Conservation (phyloP, 2,329 filamentous ascomycete genomes). For the Ascochyta clinopodiicola region DNA sequence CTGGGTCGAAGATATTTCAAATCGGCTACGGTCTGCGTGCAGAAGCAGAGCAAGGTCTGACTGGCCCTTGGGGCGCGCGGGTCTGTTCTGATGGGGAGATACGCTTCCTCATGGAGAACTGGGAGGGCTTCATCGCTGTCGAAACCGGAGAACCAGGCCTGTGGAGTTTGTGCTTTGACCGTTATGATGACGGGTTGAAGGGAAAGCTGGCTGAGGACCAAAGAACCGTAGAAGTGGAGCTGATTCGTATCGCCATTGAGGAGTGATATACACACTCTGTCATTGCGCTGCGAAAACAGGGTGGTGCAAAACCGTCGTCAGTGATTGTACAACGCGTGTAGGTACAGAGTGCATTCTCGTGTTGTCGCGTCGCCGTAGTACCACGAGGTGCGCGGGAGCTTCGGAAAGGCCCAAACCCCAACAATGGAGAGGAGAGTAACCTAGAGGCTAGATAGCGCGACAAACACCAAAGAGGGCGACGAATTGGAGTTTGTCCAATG, state of each 20-base stretch:
- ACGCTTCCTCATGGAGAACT: constrained; percentile 59
- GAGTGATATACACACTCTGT: background rate
- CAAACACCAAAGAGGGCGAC: background rate
- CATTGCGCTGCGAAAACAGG: background rate
- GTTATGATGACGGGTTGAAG: constrained; percentile 52
- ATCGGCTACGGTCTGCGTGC: constrained; percentile 62
- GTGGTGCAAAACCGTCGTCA: background rate
- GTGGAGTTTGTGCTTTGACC: constrained; percentile 61
- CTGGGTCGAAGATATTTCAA: constrained; percentile 53
- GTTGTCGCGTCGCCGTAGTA: background rate
- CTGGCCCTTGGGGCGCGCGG: constrained; percentile 60
- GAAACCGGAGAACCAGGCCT: constrained; percentile 53
- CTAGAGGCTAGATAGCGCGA: background rate
- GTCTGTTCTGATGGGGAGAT: constrained; percentile 72
- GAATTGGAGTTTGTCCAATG: background rate
- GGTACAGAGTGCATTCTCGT: background rate
- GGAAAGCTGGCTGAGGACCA: constrained; percentile 36
- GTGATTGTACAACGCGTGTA: background rate
- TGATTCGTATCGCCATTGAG: constrained; percentile 22
- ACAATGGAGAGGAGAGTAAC: background rate
- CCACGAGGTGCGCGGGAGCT: background rate
- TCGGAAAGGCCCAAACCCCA: constrained; percentile 1
- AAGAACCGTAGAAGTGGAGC: constrained; percentile 26
- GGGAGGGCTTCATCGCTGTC: constrained; percentile 63
- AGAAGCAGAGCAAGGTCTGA: constrained; percentile 63